These are phyloP conservation scores for Cutaneotrichosporon sp. DNA, from an alignment of 1,284 basidiomycete genomes.

Conservation along the genomic window DNA sequence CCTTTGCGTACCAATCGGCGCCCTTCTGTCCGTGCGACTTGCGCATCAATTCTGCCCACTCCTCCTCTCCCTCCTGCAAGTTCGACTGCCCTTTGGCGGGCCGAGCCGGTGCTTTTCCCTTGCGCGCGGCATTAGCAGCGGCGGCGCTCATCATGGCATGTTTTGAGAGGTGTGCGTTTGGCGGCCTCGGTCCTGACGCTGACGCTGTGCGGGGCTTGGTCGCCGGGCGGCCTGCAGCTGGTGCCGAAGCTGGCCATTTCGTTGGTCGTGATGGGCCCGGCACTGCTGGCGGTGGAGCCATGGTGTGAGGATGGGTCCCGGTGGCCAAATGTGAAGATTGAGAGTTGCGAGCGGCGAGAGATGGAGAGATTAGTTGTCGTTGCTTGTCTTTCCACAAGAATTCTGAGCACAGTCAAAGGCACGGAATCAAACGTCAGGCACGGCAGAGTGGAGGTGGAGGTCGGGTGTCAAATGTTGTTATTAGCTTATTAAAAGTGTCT, in stretches of 20 bases:
- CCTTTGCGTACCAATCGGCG: conserved; percentile 47
- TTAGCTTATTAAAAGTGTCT: no score
- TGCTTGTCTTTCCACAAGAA: no score
- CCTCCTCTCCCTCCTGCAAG: conserved; percentile 35
- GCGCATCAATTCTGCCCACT: conserved; percentile 47
- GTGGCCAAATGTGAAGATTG: no score
- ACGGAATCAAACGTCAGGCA: no score
- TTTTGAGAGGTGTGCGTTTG: no score
- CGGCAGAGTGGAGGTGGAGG: no score
- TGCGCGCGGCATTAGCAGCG: conserved; percentile 10
- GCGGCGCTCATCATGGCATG: neutral
- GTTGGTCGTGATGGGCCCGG: conserved; percentile 6
- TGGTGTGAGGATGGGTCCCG: conserved; percentile 1
- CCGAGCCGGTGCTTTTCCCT: conserved; percentile 26
- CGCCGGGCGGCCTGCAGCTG: neutral
- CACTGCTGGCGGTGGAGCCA: conserved; percentile 5
- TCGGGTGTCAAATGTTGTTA: no score
- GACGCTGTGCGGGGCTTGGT: neutral
- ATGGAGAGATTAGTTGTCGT: no score
- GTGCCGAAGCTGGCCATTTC: conserved; percentile 1
- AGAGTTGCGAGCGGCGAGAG: no score
- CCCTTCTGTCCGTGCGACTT: conserved; percentile 32
- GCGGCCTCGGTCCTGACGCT: no score
- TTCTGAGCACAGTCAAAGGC: no score
- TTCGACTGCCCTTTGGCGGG: conserved; percentile 10